Conservation (phyloP, 495 filamentous ascomycete species). For the Penicillium alfredii region DNA sequence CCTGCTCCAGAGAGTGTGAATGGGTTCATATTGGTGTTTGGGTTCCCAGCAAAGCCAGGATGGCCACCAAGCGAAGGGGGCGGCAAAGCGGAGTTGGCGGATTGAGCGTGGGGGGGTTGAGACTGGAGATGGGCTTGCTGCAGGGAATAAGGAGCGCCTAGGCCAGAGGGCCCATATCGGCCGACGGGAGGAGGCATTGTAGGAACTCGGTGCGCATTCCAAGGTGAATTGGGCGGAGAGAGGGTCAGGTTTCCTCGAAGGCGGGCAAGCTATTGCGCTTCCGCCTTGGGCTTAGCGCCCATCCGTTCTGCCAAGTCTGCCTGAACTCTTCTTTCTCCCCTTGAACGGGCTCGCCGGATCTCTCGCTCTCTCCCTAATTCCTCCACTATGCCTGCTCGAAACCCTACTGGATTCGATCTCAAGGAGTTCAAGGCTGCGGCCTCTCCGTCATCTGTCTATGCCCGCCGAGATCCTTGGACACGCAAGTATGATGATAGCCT, state of each 20-base stretch:
- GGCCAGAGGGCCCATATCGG: constrained; percentile 48
- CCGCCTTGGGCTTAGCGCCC: constrained; percentile 33
- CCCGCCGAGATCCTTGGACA: constrained; percentile 81
- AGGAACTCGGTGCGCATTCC: constrained; percentile 24
- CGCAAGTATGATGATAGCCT: constrained; percentile 54
- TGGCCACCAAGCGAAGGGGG: constrained; percentile 54
- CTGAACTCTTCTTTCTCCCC: too few species aligned
- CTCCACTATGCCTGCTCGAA: constrained; percentile 47
- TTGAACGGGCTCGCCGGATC: too few species aligned
- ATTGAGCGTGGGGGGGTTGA: constrained; percentile 46
- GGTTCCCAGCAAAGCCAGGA: constrained; percentile 54
- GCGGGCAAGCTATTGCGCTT: constrained; percentile 16
- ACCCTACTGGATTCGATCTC: constrained; percentile 82
- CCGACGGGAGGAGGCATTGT: constrained; percentile 39
- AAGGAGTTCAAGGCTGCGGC: constrained; percentile 64
- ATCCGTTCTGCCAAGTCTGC: constrained; percentile 20
- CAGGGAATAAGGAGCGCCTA: constrained; percentile 47
- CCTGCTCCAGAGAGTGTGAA: constrained; percentile 54
- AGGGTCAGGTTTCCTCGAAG: constrained; percentile 19
- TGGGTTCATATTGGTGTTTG: constrained; percentile 61
- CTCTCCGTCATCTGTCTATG: constrained; percentile 48
- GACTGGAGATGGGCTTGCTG: constrained; percentile 47
- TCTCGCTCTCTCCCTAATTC: constrained; percentile 7
- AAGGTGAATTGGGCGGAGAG: constrained; percentile 10
- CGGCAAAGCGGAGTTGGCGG: constrained; percentile 51